These are phyloP conservation scores for Boletales sp. DNA, from an alignment of 768 basidiomycete genomes.

Conservation along the genomic window DNA sequence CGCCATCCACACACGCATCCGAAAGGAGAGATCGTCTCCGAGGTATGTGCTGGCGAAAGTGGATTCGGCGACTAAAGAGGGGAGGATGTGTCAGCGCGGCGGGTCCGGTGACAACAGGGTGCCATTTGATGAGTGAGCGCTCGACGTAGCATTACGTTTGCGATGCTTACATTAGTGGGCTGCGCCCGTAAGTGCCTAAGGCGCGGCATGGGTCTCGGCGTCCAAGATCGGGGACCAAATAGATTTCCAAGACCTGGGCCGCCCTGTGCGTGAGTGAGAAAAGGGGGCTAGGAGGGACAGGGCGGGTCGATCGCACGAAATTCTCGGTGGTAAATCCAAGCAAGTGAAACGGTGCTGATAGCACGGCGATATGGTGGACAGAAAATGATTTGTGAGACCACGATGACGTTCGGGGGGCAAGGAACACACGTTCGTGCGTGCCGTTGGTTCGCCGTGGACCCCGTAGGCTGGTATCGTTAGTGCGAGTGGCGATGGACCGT, in stretches of 20 bases:
- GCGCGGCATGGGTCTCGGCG: constrained; percentile 9
- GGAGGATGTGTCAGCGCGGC: constrained; percentile 10
- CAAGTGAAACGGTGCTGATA: constrained; percentile 13
- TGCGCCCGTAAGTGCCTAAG: too few relatives aligned
- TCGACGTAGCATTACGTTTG: constrained; percentile 7
- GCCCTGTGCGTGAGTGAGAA: background rate
- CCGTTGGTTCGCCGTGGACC: constrained; percentile 2
- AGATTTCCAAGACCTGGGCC: background rate
- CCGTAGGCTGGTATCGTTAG: background rate
- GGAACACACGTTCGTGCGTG: constrained; percentile 6
- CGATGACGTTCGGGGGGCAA: constrained; percentile 1
- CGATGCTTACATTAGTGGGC: background rate
- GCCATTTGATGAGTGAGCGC: constrained; percentile 11
- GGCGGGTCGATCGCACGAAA: constrained; percentile 18
- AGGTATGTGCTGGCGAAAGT: constrained; percentile 1
- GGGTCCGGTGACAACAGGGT: constrained; percentile 13
- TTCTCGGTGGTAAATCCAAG: constrained; percentile 17
- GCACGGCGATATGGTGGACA: constrained; percentile 15
- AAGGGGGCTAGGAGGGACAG: background rate
- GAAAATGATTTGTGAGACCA: too few relatives aligned
- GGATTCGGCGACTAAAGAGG: constrained; percentile 5
- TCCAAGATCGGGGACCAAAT: background rate
- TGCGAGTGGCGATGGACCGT: too few relatives aligned
- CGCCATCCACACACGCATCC: background rate
- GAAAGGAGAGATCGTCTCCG: constrained; percentile 1